Percentiles rank a stretch among this genome's conserved stretches.
These are phyloP conservation scores for Tardiomyces digboiensis DNA, from an alignment of 1,139 yeast genomes.

Conservation along the genomic window DNA sequence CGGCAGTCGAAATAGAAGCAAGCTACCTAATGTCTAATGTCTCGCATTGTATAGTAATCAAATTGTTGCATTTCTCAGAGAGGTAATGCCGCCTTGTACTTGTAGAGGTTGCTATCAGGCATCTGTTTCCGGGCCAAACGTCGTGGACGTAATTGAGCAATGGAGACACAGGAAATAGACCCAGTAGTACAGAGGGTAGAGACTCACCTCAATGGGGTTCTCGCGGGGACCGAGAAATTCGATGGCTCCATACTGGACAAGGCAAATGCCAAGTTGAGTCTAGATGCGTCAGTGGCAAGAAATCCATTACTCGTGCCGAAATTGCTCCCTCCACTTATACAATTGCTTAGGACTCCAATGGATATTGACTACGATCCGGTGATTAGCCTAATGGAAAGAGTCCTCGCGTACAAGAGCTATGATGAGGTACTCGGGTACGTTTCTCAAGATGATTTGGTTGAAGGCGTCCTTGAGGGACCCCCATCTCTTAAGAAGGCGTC, in stretches of 20 bases:
- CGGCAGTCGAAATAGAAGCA: no score
- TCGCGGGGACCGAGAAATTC: constrained; percentile 2
- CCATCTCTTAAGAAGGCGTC: constrained; percentile 14
- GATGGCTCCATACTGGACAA: constrained; percentile 10
- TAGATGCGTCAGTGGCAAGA: constrained; percentile 10
- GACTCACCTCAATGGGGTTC: constrained; percentile 3
- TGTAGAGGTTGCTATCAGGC: no score
- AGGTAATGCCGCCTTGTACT: no score
- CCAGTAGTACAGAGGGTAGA: constrained; percentile 1
- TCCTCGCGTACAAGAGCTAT: constrained; percentile 9
- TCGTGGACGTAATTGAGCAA: no score
- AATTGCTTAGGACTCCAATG: constrained; percentile 8
- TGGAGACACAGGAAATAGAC: background rate
- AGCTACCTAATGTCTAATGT: no score
- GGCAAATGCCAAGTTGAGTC: constrained; percentile 9
- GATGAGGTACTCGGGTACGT: constrained; percentile 12
- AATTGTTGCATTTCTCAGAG: no score
- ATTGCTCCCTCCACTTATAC: constrained; percentile 13
- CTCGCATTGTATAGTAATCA: no score
- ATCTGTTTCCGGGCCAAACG: no score
- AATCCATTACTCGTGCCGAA: constrained; percentile 3
- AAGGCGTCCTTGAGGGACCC: constrained; percentile 13
- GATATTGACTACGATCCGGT: constrained; percentile 10
- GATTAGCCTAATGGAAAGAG: constrained; percentile 12
- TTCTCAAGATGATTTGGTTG: constrained; percentile 11